These are phyloP conservation scores for Isabelozyma rhagii DNA, from an alignment of 805 yeast species.

Conservation along the genomic window DNA sequence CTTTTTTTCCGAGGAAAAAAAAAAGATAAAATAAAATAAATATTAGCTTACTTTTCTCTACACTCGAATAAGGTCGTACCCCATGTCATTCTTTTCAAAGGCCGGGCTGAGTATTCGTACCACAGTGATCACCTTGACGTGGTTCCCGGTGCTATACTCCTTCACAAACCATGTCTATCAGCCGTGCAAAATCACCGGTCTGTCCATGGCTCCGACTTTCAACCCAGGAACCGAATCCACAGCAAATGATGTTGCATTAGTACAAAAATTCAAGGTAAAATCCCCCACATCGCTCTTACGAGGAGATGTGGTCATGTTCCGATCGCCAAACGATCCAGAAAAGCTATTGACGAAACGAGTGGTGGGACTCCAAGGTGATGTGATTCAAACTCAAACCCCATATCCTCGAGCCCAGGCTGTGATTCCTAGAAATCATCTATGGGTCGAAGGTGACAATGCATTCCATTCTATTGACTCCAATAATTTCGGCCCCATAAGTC, in stretches of 20 bases:
- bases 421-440: conserved; percentile 77
- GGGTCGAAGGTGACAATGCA: conserved; percentile 94
- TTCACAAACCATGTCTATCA: conserved; percentile 68
- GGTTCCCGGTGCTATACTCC: conserved; percentile 79
- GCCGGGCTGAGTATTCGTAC: conserved; percentile 14
- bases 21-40: not conserved
- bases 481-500: conserved; percentile 82
- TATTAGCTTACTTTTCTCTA: not conserved
- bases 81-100: conserved; percentile 6
- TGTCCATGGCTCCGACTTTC: conserved; percentile 86
- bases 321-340: conserved; percentile 80
- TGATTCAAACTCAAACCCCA: conserved; percentile 56
- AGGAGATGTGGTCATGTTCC: conserved; percentile 73
- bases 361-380: conserved; percentile 72
- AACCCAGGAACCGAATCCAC: conserved; percentile 58
- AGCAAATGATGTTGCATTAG: conserved; percentile 57
- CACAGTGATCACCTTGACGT: conserved; percentile 32
- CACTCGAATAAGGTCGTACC: not conserved
- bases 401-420: conserved; percentile 61
- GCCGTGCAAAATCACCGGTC: conserved; percentile 72
- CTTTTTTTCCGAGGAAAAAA: not conserved
- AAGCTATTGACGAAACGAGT: conserved; percentile 76
- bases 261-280: conserved; percentile 62
- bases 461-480: conserved; percentile 81
- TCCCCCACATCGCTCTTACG: conserved; percentile 44